Evolutionary conservation across 306 rosid genomes (phyloP).

Genomic region (Macrotyloma uniflorum): DNA sequence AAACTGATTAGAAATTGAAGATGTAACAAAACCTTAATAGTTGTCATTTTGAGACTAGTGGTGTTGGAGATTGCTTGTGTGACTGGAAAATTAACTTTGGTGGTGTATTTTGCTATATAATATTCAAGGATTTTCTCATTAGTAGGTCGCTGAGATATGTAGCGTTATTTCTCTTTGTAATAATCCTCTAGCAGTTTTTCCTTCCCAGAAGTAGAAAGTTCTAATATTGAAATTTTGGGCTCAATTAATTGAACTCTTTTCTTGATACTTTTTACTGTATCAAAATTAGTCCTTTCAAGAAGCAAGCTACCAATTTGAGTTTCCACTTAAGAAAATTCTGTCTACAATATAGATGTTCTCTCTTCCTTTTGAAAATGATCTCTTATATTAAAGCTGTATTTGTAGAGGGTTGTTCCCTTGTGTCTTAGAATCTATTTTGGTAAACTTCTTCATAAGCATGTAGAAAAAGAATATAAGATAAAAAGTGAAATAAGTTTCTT

Average conservation of each 20-base stretch:
- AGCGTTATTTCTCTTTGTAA: not conserved
- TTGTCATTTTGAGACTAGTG: not conserved
- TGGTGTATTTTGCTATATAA: not conserved
- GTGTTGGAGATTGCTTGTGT: conserved; percentile 3
- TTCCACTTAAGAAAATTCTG: not conserved
- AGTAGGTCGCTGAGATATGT: not conserved
- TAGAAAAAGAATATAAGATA: too few species aligned
- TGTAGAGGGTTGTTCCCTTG: not conserved
- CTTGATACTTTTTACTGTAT: not conserved
- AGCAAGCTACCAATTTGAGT: not conserved
- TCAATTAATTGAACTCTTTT: not conserved
- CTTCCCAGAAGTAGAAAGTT: not conserved
- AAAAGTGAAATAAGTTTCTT: too few species aligned
- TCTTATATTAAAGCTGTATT: not conserved
- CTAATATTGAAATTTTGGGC: not conserved
- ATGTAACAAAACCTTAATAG: not conserved
- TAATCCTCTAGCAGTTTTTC: not conserved
- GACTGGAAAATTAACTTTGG: not conserved
- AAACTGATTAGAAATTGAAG: not conserved
- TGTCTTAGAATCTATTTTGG: not conserved
- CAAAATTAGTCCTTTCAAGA: not conserved
- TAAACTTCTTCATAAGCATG: too few species aligned
- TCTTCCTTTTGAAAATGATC: not conserved
- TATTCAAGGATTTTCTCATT: not conserved
- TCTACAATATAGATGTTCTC: not conserved